Evolutionary conservation across 768 basidiomycete species (phyloP).

Genomic region (Saitozyma podzolica): DNA sequence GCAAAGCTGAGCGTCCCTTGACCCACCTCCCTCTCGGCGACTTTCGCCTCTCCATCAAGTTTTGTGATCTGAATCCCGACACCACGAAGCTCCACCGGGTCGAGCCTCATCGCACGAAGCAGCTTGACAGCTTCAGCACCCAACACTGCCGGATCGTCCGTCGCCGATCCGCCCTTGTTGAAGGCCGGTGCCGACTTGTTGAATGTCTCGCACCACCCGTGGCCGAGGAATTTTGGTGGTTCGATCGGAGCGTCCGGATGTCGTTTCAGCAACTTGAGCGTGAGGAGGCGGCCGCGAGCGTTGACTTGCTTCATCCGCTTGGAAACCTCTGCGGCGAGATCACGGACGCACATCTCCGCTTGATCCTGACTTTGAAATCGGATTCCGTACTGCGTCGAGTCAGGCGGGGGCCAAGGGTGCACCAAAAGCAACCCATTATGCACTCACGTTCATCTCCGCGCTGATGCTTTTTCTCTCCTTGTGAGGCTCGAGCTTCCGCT

Average conservation of each 20-base stretch:
- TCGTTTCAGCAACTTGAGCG: constrained; percentile 85
- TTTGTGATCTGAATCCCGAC: constrained; percentile 89
- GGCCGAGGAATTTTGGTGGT: constrained; percentile 90
- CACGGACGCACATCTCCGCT: constrained; percentile 72
- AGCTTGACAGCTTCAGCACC: constrained; percentile 75
- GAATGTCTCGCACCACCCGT: constrained; percentile 79
- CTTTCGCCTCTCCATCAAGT: constrained; percentile 62
- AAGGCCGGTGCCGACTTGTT: constrained; percentile 69
- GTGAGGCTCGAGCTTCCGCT: constrained; percentile 73
- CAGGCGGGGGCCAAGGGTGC: neutral
- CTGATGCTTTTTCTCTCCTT: constrained; percentile 87
- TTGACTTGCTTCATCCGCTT: constrained; percentile 67
- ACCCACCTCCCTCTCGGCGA: constrained; percentile 53
- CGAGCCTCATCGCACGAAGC: constrained; percentile 70
- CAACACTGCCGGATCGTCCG: constrained; percentile 70
- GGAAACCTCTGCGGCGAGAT: constrained; percentile 76
- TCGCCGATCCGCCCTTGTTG: constrained; percentile 66
- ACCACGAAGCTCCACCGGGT: constrained; percentile 83
- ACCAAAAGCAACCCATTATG: neutral
- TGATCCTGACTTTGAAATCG: constrained; percentile 81
- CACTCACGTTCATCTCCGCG: constrained; percentile 87
- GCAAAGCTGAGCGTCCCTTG: constrained; percentile 67
- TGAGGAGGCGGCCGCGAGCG: constrained; percentile 72
- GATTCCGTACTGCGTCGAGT: constrained; percentile 77
- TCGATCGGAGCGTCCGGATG: constrained; percentile 83